Evolutionary conservation across 441 rosid genomes (phyloP).

Genomic region (Dalechampia spathulata): DNA sequence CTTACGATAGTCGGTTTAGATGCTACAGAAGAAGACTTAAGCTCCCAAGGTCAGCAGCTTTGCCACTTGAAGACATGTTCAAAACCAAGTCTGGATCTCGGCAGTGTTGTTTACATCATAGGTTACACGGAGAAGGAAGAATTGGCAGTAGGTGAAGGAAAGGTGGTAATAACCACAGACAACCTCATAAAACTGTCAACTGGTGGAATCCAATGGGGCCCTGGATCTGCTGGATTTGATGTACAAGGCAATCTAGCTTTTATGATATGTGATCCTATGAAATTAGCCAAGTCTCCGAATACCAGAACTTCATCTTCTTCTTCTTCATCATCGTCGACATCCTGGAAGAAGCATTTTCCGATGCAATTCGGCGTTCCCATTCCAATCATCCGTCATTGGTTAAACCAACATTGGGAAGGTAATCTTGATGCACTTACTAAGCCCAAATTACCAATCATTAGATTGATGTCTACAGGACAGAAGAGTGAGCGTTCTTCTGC

Average conservation of each 20-base stretch:
- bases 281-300: constrained; percentile 82
- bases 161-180: constrained; percentile 89
- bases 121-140: constrained; percentile 62
- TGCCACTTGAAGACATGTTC: constrained; percentile 76
- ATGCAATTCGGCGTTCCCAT: constrained; percentile 94
- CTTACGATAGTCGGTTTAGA: constrained; percentile 87
- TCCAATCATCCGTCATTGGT: constrained; percentile 88
- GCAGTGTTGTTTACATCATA: constrained; percentile 63
- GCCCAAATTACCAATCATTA: constrained; percentile 76
- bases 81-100: constrained; percentile 70
- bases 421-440: constrained; percentile 76
- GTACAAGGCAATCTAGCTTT: constrained; percentile 89
- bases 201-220: constrained; percentile 69
- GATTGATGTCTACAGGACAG: constrained; percentile 87
- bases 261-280: constrained; percentile 96
- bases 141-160: constrained; percentile 73
- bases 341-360: constrained; percentile 47
- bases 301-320: constrained; percentile 63
- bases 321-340: constrained; percentile 51
- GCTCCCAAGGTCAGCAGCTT: constrained; percentile 59
- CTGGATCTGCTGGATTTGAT: constrained; percentile 96
- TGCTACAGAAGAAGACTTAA: constrained; percentile 62
- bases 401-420: constrained; percentile 98
- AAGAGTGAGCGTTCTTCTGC: constrained; percentile 82
- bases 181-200: constrained; percentile 85